Percentiles rank a stretch among this genome's conserved stretches.
phyloP scores from a whole-genome alignment of 73 alveolate species.

The Tetrahymena borealis region DNA sequence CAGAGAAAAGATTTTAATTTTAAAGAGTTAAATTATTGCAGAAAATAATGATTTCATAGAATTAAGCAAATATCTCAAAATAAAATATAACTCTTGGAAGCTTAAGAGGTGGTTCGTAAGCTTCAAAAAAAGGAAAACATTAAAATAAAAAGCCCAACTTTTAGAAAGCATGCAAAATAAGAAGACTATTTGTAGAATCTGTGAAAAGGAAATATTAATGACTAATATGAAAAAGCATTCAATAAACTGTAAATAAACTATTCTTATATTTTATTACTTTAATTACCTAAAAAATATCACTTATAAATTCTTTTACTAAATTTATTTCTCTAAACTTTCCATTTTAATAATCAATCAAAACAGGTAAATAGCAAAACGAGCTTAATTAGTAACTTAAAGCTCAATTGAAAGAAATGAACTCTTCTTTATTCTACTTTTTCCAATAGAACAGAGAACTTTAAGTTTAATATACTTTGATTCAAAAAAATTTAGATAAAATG shows the following conservation, averaged over 20 bases:
- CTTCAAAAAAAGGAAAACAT: neutral
- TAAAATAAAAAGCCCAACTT: neutral
- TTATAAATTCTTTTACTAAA: too few species aligned
- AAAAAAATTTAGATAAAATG: neutral
- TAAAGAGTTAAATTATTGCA: neutral
- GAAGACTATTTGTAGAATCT: neutral
- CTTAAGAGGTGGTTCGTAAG: neutral
- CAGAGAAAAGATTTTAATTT: neutral
- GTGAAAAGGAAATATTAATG: neutral
- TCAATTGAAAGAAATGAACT: neutral
- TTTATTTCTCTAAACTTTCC: too few species aligned
- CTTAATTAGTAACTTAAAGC: neutral
- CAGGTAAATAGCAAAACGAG: neutral
- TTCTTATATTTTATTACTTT: too few species aligned
- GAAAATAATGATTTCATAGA: neutral
- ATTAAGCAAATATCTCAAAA: neutral
- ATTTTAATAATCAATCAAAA: too few species aligned
- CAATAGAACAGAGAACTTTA: neutral
- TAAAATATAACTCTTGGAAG: neutral
- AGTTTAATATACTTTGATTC: neutral
- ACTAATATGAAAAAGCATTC: neutral
- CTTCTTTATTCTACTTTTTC: neutral
- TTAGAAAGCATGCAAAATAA: neutral
- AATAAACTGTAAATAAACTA: neutral
- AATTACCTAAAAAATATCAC: too few species aligned